Base-by-base conservation (phyloP, 2,329 filamentous ascomycete genomes). In the Fusarium burgessii region DNA sequence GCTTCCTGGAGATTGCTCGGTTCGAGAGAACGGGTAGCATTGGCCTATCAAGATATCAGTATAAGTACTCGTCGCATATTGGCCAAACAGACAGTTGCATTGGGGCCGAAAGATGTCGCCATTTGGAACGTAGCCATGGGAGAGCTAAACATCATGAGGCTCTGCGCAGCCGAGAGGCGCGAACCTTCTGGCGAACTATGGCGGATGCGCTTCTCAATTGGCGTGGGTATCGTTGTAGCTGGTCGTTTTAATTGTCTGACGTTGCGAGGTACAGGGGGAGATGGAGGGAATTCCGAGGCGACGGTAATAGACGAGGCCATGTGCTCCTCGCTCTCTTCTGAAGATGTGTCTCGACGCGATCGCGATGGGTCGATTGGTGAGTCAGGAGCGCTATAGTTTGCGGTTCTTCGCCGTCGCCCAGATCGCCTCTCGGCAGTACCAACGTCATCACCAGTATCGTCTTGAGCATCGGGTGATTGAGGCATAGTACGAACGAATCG, bases 41-140 rank as follows among this genome's bases (percentile, higher is more conserved):
- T 73, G 18, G 63, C 56, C 68, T 75, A 52, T n/a, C 6, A 6
- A 42, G 18, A n/a, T 52, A 36, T 60, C 23, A 58, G 58, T 20
- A 69, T 38, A 43, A 40, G 6, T 20, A 10, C 20, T 20, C 14
- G 18, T 58, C 27, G 4, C 8, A 8, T 5, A 12, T 29, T 36
- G 13, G 15, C 3, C 27, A 29, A 25, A 75, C 74, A 58, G 6
- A 76, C 74, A 23, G 67, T 60, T 46, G 58, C 61, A 58, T 57
- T 68, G 10, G 68, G 43, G 6, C 64, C 62, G 38, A 67, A 70
- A n/a, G 71, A 67, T 9, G 75, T 66, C 11, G 70, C 69, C 74
- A 77, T 76, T n/a, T 77, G 75, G 55, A 75, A 77, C n/a, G 73
- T 68, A 25, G 73, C 71, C 75, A 76, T 76, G 5, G 75, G 75